Percentiles rank a stretch among this genome's conserved stretches.
phyloP scores from a whole-genome alignment of 441 rosid genomes.

The Syzygium malaccense region DNA sequence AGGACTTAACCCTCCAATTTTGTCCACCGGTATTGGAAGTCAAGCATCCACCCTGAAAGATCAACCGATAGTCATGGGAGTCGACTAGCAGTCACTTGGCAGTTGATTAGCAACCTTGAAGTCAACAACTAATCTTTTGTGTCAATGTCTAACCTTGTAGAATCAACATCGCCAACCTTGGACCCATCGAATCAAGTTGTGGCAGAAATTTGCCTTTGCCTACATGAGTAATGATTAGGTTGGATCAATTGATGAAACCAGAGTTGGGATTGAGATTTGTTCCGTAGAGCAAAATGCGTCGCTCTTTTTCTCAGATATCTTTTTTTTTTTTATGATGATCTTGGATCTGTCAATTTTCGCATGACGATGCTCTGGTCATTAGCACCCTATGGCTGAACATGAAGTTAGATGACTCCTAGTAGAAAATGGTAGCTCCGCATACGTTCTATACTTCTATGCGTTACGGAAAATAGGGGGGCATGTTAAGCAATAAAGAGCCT shows the following conservation, averaged over 20 bases:
- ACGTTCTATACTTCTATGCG: too few relatives aligned
- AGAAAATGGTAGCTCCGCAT: too few relatives aligned
- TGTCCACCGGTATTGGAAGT: background rate
- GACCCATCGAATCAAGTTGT: background rate
- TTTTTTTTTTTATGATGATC: too few relatives aligned
- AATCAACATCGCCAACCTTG: background rate
- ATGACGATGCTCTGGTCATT: too few relatives aligned
- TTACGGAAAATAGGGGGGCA: too few relatives aligned
- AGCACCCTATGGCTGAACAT: too few relatives aligned
- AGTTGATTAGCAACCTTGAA: background rate
- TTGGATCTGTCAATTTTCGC: too few relatives aligned
- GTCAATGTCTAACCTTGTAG: background rate
- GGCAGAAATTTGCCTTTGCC: too few relatives aligned
- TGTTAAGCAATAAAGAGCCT: too few relatives aligned
- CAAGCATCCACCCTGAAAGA: background rate
- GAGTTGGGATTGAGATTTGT: background rate
- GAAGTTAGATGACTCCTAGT: too few relatives aligned
- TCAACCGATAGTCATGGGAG: background rate
- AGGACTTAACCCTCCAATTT: background rate
- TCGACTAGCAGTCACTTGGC: background rate
- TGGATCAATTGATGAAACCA: background rate
- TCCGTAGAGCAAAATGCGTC: background rate
- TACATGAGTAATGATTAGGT: background rate
- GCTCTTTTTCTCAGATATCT: too few relatives aligned
- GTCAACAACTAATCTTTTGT: background rate